Base-by-base conservation (phyloP, 208 protist species). In the Novymonas esmeraldas region DNA sequence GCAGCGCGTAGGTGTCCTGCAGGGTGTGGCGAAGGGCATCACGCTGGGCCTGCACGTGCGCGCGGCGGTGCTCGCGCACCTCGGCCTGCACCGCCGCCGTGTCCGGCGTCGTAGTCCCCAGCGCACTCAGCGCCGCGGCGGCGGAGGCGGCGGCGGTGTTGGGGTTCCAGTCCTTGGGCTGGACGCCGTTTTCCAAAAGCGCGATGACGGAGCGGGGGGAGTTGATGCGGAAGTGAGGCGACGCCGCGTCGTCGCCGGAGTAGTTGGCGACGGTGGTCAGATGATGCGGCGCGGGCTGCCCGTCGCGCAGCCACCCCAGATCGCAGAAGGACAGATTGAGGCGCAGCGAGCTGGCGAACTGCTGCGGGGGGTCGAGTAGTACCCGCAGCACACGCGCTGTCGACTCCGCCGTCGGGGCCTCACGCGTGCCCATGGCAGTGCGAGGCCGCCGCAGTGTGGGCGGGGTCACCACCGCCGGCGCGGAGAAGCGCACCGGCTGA, bases 141-240 rank as follows among this genome's bases (percentile, higher is more conserved):
- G 14, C 29, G 24, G 24, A 24, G 44, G 39, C 36, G 4, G 39
- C 34, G 28, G 6, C 22, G 29, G 13, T 38, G 42, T n/a, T 20
- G 2, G 51, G 61, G 33, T 69, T 13, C 42, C 93, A 79, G 57
- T 96, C 88, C 22, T 56, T 34, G 10, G 83, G 63, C 13, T 56
- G 64, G 50, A 90, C 75, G 38, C 92, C 92, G 65, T 88, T 90
- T 22, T 86, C 80, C 9, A 96, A 63, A 33, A 93, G 29, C 48
- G 90, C 80, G 28, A 96, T 61, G 41, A 70, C 83, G 41, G 92
- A 95, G 26, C 92, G 92, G 2, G 92, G 92, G 14, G 92, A 96
- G 73, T 81, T 95, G 39, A 96, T 50, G 62, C 55, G 39, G 26
- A 41, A 28, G 59, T n/a, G 39, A 16, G 18, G 14, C 34, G 33